Evolutionary conservation across 2,329 filamentous ascomycete species (phyloP).

Genomic region (Lasiodiplodia sp.): DNA sequence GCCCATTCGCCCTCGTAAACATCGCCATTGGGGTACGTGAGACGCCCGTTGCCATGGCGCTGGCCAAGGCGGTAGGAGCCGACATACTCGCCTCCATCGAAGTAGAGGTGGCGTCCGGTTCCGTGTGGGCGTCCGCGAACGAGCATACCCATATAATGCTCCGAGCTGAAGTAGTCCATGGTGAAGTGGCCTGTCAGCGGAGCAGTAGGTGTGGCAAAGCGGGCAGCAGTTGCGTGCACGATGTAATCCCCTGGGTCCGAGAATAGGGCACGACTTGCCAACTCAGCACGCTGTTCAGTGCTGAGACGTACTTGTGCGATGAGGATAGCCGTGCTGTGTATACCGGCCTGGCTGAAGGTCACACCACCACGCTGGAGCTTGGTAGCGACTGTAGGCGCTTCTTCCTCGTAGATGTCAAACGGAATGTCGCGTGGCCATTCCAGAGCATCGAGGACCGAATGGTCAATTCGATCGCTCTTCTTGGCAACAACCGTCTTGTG

Average conservation of each 20-base stretch:
- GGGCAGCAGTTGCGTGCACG: constrained; percentile 47
- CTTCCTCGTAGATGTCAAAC: constrained; percentile 61
- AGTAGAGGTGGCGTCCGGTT: constrained; percentile 60
- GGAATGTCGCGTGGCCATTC: constrained; percentile 41
- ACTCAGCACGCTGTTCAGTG: constrained; percentile 39
- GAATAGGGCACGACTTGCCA: constrained; percentile 44
- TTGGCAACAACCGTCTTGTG: constrained; percentile 43
- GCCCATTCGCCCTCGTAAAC: constrained; percentile 65
- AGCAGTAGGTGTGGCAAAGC: constrained; percentile 52
- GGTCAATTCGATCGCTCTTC: constrained; percentile 44
- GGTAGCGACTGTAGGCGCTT: constrained; percentile 42
- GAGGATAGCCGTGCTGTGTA: constrained; percentile 40
- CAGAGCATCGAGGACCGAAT: constrained; percentile 41
- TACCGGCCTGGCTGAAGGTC: constrained; percentile 39
- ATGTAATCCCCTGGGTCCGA: constrained; percentile 52
- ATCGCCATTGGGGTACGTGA: constrained; percentile 70
- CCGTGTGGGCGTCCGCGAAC: constrained; percentile 61
- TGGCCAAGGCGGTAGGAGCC: constrained; percentile 62
- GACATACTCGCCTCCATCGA: constrained; percentile 61
- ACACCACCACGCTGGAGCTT: constrained; percentile 36
- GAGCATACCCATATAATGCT: constrained; percentile 62
- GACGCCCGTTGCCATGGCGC: constrained; percentile 63
- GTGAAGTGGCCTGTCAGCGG: constrained; percentile 56
- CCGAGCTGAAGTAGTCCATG: constrained; percentile 61
- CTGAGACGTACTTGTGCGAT: constrained; percentile 39